Evolutionary conservation across 2,329 filamentous ascomycete genomes (phyloP).

Genomic region (Pseudodiploospora longispora): DNA sequence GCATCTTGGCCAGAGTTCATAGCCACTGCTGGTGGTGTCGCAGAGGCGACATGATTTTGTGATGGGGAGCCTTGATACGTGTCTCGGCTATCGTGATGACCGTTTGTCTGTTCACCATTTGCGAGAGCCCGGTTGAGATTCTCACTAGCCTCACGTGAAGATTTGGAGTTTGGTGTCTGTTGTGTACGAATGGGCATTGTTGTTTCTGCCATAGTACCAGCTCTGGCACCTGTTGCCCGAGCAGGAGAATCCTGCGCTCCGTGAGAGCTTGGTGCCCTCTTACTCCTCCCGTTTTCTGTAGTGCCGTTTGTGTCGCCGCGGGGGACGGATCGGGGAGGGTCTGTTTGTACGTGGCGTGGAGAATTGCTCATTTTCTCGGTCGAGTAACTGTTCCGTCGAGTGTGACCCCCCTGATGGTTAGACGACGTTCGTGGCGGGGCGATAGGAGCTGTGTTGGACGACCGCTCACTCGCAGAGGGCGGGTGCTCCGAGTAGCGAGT

Average conservation of each 20-base stretch:
- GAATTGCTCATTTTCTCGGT: slow-evolving; percentile 37
- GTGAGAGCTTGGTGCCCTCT: slow-evolving; percentile 19
- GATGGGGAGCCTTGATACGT: slow-evolving; percentile 17
- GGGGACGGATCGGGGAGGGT: slow-evolving; percentile 27
- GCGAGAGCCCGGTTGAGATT: slow-evolving; percentile 66
- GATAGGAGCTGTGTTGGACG: slow-evolving; percentile 58
- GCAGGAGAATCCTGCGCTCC: slow-evolving; percentile 29
- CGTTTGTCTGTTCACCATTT: slow-evolving; percentile 23
- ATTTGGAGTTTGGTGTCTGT: slow-evolving; percentile 36
- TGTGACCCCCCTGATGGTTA: slow-evolving; percentile 37
- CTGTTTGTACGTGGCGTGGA: slow-evolving; percentile 30
- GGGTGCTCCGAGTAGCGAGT: slow-evolving; percentile 35
- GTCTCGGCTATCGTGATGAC: slow-evolving; percentile 12
- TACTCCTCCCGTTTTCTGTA: slow-evolving; percentile 22
- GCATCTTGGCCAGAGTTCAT: slow-evolving; percentile 37
- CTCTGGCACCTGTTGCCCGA: slow-evolving; percentile 30
- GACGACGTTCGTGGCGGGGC: slow-evolving; percentile 79
- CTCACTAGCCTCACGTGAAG: slow-evolving; percentile 69
- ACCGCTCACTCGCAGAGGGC: slow-evolving; percentile 39
- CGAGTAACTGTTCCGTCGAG: slow-evolving; percentile 37
- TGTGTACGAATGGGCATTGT: slow-evolving; percentile 38
- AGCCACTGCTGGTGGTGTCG: slow-evolving; percentile 35
- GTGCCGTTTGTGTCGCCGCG: slow-evolving; percentile 22
- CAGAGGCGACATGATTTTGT: slow-evolving; percentile 32
- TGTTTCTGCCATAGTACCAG: slow-evolving; percentile 28